A percentile compares a stretch with the other conserved stretches of the same genome.
These are phyloP conservation scores for Corymbia calophylla DNA, from an alignment of 441 rosid genomes.

Conservation along the genomic window DNA sequence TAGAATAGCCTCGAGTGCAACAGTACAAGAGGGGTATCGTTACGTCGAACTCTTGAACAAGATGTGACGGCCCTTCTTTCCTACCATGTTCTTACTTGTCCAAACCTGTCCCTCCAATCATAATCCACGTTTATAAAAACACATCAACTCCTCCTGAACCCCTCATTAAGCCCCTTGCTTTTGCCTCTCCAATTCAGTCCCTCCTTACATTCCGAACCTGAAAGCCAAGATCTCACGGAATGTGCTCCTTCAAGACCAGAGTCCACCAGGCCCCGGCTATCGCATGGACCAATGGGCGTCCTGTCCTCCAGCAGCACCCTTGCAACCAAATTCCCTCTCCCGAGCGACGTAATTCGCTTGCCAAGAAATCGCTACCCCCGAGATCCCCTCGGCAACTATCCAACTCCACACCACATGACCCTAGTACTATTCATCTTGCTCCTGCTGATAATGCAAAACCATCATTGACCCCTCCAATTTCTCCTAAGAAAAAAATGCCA, in stretches of 20 bases:
- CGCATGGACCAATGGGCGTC: constrained; percentile 43
- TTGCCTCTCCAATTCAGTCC: constrained; percentile 7
- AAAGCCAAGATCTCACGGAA: neutral
- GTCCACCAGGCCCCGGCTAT: constrained; percentile 8
- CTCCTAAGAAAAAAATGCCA: constrained; percentile 38
- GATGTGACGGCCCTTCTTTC: neutral
- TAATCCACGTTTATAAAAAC: constrained; percentile 1
- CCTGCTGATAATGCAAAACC: constrained; percentile 11
- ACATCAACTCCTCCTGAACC: constrained; percentile 7
- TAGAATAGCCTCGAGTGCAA: neutral
- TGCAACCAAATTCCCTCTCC: constrained; percentile 45
- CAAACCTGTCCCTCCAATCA: neutral
- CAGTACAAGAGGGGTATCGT: neutral
- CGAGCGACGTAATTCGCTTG: constrained; percentile 28
- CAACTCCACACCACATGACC: neutral
- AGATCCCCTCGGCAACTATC: constrained; percentile 15
- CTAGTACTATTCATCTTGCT: neutral
- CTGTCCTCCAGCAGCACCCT: constrained; percentile 50
- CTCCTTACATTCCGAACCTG: neutral
- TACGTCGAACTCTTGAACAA: neutral
- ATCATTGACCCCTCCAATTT: constrained; percentile 40
- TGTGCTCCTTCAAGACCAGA: constrained; percentile 44
- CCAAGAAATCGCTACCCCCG: constrained; percentile 27
- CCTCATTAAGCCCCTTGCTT: constrained; percentile 5
- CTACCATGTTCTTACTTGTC: constrained; percentile 3